Conservation (phyloP, 805 yeast species). For the Priceomyces haplophilus region DNA sequence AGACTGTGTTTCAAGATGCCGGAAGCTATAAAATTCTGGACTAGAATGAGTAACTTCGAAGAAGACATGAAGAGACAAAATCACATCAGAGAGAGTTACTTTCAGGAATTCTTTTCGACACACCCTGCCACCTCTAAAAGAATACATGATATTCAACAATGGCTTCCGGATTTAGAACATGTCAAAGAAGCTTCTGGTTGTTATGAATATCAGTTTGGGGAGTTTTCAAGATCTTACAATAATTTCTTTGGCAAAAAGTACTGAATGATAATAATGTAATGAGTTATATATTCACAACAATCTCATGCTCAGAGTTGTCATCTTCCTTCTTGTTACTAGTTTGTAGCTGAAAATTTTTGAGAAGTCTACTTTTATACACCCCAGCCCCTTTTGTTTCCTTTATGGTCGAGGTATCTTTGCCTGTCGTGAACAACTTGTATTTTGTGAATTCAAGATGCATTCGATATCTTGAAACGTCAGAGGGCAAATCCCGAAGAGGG, state of each 20-base stretch:
- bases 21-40: conserved; percentile 78
- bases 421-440: conserved; percentile 1
- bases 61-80: conserved; percentile 36
- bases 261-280: conserved; percentile 1
- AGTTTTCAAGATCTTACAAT: conserved; percentile 14
- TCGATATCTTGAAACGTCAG: background rate
- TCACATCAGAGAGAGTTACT: conserved; percentile 19
- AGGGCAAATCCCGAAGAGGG: conserved; percentile 6
- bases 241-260: conserved; percentile 13
- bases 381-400: conserved; percentile 5
- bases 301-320: conserved; percentile 10
- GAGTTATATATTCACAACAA: conserved; percentile 11
- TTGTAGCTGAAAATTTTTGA: conserved; percentile 6
- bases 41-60: conserved; percentile 59
- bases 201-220: conserved; percentile 17
- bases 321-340: conserved; percentile 2
- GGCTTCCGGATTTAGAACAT: conserved; percentile 61
- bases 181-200: conserved; percentile 45
- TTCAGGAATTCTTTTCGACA: conserved; percentile 72
- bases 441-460: background rate
- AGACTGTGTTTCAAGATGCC: conserved; percentile 80
- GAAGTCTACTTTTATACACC: conserved; percentile 7
- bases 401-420: conserved; percentile 3
- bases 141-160: conserved; percentile 59
- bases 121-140: conserved; percentile 86